Evolutionary conservation across 495 filamentous ascomycete species (phyloP), one percentile per base, ranked within the genome.

Genomic region (Trichoderma reesei): DNA sequence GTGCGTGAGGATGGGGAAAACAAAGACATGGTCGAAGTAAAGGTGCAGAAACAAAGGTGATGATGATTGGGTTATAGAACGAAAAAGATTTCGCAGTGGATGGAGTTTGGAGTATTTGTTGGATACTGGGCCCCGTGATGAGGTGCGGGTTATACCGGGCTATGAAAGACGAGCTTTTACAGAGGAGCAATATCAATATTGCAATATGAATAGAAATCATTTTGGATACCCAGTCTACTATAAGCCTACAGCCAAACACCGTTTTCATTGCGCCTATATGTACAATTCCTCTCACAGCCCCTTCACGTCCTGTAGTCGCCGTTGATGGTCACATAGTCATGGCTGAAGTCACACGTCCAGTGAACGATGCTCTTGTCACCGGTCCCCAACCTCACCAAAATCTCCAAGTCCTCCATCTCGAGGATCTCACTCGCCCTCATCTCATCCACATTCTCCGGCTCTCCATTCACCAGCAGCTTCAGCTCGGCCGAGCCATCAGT

Each of bases 271-370:
- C 37, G 5, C 37, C 37, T 10, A 39, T 39, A 39, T 10, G 10
- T 39, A 10, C 37, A 39, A 39, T 13, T 3, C 10, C 8, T 33
- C 34, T 56, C 14, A 26, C 20, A 13, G 11, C 9, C 18, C 34
- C 33, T 63, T 65, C 70, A 93, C 64, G 90, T 94, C 67, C 91
- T 78, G 77, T 96, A 96, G 74, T 96, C 91, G 59, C 89, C 91
- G 74, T 96, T 95, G 71, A 95, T 96, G 41, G 91, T 95, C 73
- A 88, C 91, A 79, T 94, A 98, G 78, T 98, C 94, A 74, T 97
- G 94, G 75, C 91, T 96, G 75, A 96, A 95, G 78, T 98, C 94
- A 74, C 94, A 98, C 67, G 93, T 96, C 88, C 91, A 98, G 74
- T 91, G 92, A 10, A 86, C 85, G 10, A 88, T 90, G 74, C 92